Percentiles rank a stretch among this genome's conserved stretches.
Conservation (phyloP, 768 basidiomycete genomes). For the Rickenella mellea region DNA sequence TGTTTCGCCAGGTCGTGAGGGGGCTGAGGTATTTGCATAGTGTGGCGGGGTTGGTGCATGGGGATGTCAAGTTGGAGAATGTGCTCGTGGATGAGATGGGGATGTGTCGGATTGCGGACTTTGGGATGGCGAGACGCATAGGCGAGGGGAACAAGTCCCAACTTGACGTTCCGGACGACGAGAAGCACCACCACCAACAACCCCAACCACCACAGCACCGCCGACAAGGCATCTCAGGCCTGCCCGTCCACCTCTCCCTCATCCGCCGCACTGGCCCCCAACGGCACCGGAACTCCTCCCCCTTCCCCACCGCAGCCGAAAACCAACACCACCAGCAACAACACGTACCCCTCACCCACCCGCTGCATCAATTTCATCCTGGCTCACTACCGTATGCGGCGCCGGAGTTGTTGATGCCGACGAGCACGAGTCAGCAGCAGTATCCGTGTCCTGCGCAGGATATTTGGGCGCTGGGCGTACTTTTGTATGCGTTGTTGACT, state of each 20-base stretch:
- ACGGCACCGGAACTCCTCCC: constrained; percentile 31
- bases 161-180: constrained; percentile 12
- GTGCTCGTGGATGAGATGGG: constrained; percentile 85
- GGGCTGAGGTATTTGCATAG: constrained; percentile 80
- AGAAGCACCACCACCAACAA: constrained; percentile 8
- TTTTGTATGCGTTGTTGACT: constrained; percentile 78
- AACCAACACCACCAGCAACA: too few species aligned
- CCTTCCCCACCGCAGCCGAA: constrained; percentile 20
- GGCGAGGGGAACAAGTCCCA: constrained; percentile 29
- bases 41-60: constrained; percentile 69
- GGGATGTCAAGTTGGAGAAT: constrained; percentile 97
- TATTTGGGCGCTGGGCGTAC: constrained; percentile 90
- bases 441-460: constrained; percentile 69
- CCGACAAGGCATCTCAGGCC: background rate
- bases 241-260: constrained; percentile 2
- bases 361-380: constrained; percentile 43
- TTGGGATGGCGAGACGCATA: constrained; percentile 69
- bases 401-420: constrained; percentile 72
- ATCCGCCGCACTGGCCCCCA: constrained; percentile 13
- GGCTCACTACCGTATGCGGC: constrained; percentile 89
- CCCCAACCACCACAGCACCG: constrained; percentile 3
- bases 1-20: constrained; percentile 80
- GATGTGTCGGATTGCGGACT: constrained; percentile 78
- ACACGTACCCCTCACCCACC: constrained; percentile 14
- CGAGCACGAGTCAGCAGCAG: constrained; percentile 20